Percentiles rank a stretch among this genome's conserved stretches.
These are phyloP conservation scores for Schwanniomyces occidentalis DNA, from an alignment of 805 yeast genomes.

Conservation along the genomic window DNA sequence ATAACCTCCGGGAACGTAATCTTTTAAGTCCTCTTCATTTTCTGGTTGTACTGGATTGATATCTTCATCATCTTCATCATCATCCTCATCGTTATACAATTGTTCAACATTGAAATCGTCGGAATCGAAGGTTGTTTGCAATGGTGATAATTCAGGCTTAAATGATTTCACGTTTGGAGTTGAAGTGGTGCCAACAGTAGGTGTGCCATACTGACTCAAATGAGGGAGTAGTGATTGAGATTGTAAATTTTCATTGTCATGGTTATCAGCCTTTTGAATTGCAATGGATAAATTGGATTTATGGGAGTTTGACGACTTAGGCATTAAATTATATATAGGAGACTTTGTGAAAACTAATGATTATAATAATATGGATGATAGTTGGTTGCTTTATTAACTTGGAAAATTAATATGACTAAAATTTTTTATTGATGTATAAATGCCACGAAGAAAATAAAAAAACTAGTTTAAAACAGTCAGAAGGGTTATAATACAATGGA, in stretches of 20 bases:
- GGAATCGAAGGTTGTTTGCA: conserved; percentile 34
- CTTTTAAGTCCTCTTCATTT: conserved; percentile 84
- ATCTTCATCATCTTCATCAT: conserved; percentile 27
- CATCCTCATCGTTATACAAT: conserved; percentile 20
- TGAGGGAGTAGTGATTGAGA: conserved; percentile 21
- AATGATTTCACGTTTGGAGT: conserved; percentile 34
- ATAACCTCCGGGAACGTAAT: conserved; percentile 91
- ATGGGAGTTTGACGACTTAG: conserved; percentile 14
- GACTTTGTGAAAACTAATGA: too few relatives aligned
- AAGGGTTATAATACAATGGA: too few relatives aligned
- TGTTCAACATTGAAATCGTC: conserved; percentile 10
- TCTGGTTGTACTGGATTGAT: conserved; percentile 29
- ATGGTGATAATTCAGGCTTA: conserved; percentile 38
- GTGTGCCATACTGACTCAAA: conserved; percentile 24
- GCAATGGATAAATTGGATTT: conserved; percentile 46
- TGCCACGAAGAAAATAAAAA: too few relatives aligned
- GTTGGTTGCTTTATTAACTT: neutral
- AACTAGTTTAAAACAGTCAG: too few relatives aligned
- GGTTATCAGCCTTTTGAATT: conserved; percentile 37
- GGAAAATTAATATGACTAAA: neutral
- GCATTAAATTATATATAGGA: conserved; percentile 15
- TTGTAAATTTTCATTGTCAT: conserved; percentile 12
- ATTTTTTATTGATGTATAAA: too few relatives aligned
- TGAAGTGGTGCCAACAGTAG: conserved; percentile 32
- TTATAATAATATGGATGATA: too few relatives aligned